Conservation (phyloP, 768 basidiomycete genomes). For the Trametes gibbosa region DNA sequence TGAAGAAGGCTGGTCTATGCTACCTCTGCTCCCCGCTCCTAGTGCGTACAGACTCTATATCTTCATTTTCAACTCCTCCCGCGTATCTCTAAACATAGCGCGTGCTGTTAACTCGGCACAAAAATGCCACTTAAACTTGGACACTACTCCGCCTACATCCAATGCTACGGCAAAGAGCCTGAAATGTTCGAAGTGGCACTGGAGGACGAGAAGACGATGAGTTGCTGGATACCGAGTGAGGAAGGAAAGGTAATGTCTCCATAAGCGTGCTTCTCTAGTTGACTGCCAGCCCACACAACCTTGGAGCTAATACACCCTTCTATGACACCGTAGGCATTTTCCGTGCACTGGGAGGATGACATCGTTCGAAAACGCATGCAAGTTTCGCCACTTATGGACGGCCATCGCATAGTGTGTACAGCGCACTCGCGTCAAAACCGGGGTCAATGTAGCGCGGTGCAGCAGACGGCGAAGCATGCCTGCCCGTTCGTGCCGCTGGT, state of each 20-base stretch:
- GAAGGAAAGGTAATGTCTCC: slow-evolving; percentile 1
- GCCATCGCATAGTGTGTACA: neutral
- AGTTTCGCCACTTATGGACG: neutral
- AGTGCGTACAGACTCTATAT: too few relatives aligned
- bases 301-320: neutral
- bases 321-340: neutral
- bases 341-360: neutral
- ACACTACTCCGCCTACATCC: neutral
- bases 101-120: neutral
- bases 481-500: neutral
- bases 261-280: neutral
- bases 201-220: neutral
- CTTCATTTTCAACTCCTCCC: too few relatives aligned
- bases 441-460: neutral
- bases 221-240: slow-evolving; percentile 8
- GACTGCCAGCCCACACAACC: neutral
- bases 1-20: too few relatives aligned
- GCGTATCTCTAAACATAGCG: too few relatives aligned
- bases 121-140: slow-evolving; percentile 1
- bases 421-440: neutral
- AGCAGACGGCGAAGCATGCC: neutral
- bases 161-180: neutral
- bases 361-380: neutral
- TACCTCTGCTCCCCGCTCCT: too few relatives aligned
- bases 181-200: neutral